A percentile compares a stretch with the other conserved stretches of the same genome.
phyloP scores from a whole-genome alignment of 2,329 filamentous ascomycete species.

The Chrysosporium keratinophilum region DNA sequence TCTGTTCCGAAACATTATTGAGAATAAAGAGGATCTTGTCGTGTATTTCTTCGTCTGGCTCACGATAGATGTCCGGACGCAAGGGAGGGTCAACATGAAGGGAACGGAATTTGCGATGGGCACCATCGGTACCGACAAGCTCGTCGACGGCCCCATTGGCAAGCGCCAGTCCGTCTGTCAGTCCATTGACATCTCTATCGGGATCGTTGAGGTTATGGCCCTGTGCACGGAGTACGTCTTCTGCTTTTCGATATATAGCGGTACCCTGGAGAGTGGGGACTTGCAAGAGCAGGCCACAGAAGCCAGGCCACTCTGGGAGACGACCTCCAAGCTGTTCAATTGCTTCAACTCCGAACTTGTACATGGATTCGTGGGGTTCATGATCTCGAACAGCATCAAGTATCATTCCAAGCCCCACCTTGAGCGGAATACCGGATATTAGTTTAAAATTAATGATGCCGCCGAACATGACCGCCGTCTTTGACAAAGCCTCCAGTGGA shows the following conservation, averaged over 20 bases:
- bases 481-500: slow-evolving; percentile 88
- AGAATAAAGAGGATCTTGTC: slow-evolving; percentile 92
- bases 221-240: slow-evolving; percentile 65
- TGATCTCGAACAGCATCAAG: slow-evolving; percentile 90
- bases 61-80: slow-evolving; percentile 57
- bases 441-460: slow-evolving; percentile 92
- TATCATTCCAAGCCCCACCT: slow-evolving; percentile 94
- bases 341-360: slow-evolving; percentile 93
- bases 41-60: slow-evolving; percentile 73
- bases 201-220: slow-evolving; percentile 51
- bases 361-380: slow-evolving; percentile 77
- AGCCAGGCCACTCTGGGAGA: slow-evolving; percentile 88
- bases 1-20: slow-evolving; percentile 90
- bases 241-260: slow-evolving; percentile 70
- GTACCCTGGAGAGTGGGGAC: slow-evolving; percentile 75
- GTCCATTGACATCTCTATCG: slow-evolving; percentile 32
- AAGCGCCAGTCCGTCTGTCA: slow-evolving; percentile 40
- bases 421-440: slow-evolving; percentile 77
- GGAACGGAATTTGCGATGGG: slow-evolving; percentile 62
- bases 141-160: slow-evolving; percentile 65
- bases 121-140: slow-evolving; percentile 47
- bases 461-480: slow-evolving; percentile 90
- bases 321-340: slow-evolving; percentile 77
- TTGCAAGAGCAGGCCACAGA: slow-evolving; percentile 74
- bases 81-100: slow-evolving; percentile 64